Evolutionary conservation across 768 basidiomycete species (phyloP).

Genomic region (Suillus paluster): DNA sequence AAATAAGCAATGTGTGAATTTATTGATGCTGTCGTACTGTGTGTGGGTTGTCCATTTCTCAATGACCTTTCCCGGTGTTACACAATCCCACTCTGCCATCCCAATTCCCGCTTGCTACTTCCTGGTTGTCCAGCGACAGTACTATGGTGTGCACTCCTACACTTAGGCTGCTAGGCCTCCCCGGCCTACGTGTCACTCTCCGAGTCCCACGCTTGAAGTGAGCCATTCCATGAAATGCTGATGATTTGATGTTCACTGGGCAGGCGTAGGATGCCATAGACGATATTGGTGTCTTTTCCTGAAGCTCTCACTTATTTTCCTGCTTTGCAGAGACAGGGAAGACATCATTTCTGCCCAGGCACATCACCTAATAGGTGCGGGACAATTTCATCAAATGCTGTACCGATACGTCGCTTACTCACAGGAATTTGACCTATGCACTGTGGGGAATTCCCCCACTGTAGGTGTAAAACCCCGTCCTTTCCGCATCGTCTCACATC

Average conservation of each 20-base stretch:
- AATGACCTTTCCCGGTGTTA: too few species aligned
- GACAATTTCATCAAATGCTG: not conserved
- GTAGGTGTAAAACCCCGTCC: too few species aligned
- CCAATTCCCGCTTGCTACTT: not conserved
- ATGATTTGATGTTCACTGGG: not conserved
- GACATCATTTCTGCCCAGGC: not conserved
- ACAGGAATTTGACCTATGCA: not conserved
- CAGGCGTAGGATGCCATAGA: not conserved
- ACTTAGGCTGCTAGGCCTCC: not conserved
- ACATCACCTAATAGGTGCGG: not conserved
- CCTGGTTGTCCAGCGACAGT: not conserved
- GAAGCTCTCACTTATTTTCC: not conserved
- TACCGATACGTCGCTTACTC: not conserved
- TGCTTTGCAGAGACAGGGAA: not conserved
- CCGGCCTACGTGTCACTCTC: not conserved
- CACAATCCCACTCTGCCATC: not conserved
- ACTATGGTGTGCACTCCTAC: not conserved
- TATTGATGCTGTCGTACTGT: too few species aligned
- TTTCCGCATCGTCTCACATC: too few species aligned
- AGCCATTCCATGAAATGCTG: not conserved
- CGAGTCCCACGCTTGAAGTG: not conserved
- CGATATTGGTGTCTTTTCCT: not conserved
- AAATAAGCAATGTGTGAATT: too few species aligned
- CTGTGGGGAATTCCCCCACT: too few species aligned
- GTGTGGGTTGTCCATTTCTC: too few species aligned